phyloP scores from a whole-genome alignment of 192 early-diverging fungal species.

The Bifiguratus adelaidae region DNA sequence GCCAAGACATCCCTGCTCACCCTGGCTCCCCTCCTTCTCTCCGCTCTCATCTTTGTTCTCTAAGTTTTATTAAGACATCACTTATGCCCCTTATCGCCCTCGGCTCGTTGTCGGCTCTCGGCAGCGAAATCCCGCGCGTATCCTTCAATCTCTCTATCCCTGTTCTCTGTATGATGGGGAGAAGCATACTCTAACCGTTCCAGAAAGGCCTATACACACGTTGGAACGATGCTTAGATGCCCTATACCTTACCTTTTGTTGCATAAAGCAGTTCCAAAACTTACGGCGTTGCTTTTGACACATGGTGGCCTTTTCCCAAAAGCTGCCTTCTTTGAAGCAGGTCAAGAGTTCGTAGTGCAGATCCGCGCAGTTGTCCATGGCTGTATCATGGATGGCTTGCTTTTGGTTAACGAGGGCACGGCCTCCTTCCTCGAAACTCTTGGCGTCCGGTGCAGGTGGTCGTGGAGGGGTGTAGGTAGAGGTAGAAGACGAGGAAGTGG shows the following conservation, averaged over 20 bases:
- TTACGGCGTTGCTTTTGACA: constrained; percentile 21
- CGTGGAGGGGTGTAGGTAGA: neutral
- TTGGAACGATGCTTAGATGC: too few species aligned
- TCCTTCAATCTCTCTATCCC: too few species aligned
- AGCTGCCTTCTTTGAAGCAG: constrained; percentile 23
- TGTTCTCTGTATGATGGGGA: too few species aligned
- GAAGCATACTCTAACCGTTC: too few species aligned
- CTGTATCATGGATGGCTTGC: constrained; percentile 17
- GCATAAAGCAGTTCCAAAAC: constrained; percentile 22
- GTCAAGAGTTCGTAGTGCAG: constrained; percentile 13
- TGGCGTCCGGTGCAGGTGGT: neutral
- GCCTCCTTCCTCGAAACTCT: constrained; percentile 1
- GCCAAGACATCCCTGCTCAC: too few species aligned
- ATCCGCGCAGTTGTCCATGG: constrained; percentile 17
- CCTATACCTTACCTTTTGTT: constrained; percentile 13
- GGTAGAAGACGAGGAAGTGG: neutral
- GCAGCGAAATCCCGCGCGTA: too few species aligned
- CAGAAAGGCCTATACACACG: too few species aligned
- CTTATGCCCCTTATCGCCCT: too few species aligned
- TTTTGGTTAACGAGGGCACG: constrained; percentile 14
- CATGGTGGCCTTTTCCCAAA: constrained; percentile 27
- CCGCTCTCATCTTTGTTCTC: too few species aligned
- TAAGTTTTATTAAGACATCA: too few species aligned
- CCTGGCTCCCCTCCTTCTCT: too few species aligned
- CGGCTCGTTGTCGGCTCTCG: too few species aligned